phyloP scores from a whole-genome alignment of 129 eudicot genomes.

The Tagetes patula region DNA sequence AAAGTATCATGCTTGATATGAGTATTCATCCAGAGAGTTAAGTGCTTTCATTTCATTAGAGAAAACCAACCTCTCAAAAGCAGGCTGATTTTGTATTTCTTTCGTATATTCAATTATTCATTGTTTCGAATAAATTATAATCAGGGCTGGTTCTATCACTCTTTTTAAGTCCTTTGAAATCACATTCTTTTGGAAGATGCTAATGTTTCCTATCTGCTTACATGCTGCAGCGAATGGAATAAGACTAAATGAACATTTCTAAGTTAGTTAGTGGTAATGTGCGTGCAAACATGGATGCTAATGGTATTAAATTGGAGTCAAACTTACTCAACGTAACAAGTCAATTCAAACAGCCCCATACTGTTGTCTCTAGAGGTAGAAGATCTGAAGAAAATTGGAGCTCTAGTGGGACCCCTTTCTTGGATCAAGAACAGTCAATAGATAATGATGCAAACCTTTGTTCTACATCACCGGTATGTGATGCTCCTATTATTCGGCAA shows the following conservation, averaged over 20 bases:
- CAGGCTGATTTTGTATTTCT: background rate
- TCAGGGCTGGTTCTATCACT: background rate
- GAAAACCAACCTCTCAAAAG: background rate
- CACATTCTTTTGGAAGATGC: background rate
- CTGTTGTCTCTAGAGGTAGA: constrained; percentile 6
- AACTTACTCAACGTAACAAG: constrained; percentile 14
- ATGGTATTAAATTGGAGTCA: constrained; percentile 40
- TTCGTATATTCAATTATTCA: background rate
- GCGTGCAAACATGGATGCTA: constrained; percentile 41
- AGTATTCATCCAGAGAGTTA: background rate
- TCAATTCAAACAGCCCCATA: constrained; percentile 27
- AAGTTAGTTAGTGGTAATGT: constrained; percentile 25
- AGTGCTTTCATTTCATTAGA: background rate
- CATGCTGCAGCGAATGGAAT: constrained; percentile 25
- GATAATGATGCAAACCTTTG: constrained; percentile 47
- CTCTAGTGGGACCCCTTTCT: constrained; percentile 32
- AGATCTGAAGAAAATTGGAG: constrained; percentile 41
- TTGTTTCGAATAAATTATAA: background rate
- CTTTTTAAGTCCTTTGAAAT: background rate
- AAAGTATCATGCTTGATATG: background rate
- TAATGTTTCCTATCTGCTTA: constrained; percentile 17
- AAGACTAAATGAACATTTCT: constrained; percentile 25
- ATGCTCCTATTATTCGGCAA: constrained; percentile 77
- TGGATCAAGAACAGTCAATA: constrained; percentile 34
- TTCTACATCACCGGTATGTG: constrained; percentile 56